phyloP scores from a whole-genome alignment of 2,329 filamentous ascomycete species.

The Clarireedia homoeocarpa region DNA sequence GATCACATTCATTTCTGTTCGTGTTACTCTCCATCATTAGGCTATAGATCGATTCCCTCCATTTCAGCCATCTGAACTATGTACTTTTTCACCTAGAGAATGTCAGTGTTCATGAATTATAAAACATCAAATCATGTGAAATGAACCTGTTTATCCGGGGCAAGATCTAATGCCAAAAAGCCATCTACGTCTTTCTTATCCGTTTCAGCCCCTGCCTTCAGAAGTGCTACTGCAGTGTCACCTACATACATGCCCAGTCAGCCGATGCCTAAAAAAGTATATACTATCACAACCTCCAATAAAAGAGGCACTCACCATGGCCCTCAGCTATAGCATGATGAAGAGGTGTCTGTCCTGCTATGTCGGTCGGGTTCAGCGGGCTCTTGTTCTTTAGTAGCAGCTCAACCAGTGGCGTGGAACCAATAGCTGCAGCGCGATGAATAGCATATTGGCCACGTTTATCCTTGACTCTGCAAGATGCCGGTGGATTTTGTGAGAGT shows the following conservation, averaged over 20 bases:
- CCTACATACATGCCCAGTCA: conserved; percentile 36
- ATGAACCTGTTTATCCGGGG: conserved; percentile 75
- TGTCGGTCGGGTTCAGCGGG: conserved; percentile 76
- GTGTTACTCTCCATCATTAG: not conserved
- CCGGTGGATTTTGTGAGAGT: conserved; percentile 59
- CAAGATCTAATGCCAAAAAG: conserved; percentile 66
- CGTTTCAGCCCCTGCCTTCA: conserved; percentile 78
- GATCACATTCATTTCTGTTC: too few species aligned
- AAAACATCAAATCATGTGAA: not conserved
- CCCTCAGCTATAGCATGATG: conserved; percentile 81
- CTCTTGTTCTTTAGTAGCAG: conserved; percentile 70
- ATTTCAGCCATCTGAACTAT: conserved; percentile 10
- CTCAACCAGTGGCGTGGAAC: conserved; percentile 79
- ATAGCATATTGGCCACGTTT: conserved; percentile 82
- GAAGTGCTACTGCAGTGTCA: conserved; percentile 72
- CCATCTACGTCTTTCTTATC: conserved; percentile 70
- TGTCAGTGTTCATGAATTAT: conserved; percentile 5
- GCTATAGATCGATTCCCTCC: conserved; percentile 9
- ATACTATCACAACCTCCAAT: not conserved
- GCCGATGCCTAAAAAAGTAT: not conserved
- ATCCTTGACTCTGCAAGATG: conserved; percentile 74
- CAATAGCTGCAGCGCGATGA: conserved; percentile 84
- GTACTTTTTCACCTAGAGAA: conserved; percentile 14
- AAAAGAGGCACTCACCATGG: conserved; percentile 42
- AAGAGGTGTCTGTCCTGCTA: conserved; percentile 76